Evolutionary conservation across 2,329 filamentous ascomycete species (phyloP), one percentile per base, ranked within the genome.

Genomic region (Capronia epimyces): DNA sequence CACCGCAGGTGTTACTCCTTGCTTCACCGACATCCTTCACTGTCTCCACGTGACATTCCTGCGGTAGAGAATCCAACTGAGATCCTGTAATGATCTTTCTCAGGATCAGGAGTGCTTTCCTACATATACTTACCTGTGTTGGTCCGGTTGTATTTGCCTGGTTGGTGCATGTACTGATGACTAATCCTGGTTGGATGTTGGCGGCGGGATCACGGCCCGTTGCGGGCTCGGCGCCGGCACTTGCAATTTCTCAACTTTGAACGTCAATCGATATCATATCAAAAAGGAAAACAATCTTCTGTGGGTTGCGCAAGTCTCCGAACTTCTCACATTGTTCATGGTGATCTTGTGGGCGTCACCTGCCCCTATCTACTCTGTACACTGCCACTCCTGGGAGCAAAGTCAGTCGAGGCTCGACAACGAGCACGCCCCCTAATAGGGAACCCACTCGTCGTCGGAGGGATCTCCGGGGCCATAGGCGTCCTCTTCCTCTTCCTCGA

Each of bases 361-460:
- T 37, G 34, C 34, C 34, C 34, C 34, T 37, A 37, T 37, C 34
- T 37, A 37, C 34, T 37, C 34, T n/a, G n/a, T n/a, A n/a, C n/a
- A n/a, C n/a, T n/a, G n/a, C n/a, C n/a, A n/a, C n/a, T 7, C 16
- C 7, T 34, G 15, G 34, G 34, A 37, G 34, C 34, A 15, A 13
- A 37, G 34, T 4, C 6, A 6, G 34, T 15, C 34, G 16, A 13
- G 34, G 34, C 15, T 13, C 34, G 34, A 37, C 34, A 37, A 37
- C 34, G 34, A 37, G 8, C 13, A 29, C 8, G 13, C 8, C 8
- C 13, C 27, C 27, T 8, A 29, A 7, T 8, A 20, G 34, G 34
- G 34, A 20, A 24, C 21, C 24, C 10, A 44, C 15, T 44, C 42
- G 8, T 44, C 42, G 42, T 44, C 42, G 22, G 9, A 18, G 6